These are phyloP conservation scores for Arabis alpina DNA, from an alignment of 345 rosid genomes.

Conservation along the genomic window DNA sequence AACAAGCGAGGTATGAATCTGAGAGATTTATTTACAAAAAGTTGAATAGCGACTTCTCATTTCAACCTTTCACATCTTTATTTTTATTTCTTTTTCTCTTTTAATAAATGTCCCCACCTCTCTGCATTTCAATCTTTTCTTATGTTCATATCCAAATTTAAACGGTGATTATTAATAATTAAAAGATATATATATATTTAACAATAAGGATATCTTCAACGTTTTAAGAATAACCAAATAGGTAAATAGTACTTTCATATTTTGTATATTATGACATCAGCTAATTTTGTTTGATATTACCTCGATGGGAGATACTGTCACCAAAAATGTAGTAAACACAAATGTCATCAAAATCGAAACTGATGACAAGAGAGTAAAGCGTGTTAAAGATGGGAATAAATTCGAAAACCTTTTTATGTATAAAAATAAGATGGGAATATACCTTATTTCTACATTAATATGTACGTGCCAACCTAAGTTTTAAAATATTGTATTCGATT, in stretches of 20 bases:
- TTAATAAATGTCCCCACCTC: constrained; percentile 35
- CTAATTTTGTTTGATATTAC: too few species aligned
- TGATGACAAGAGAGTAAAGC: not conserved
- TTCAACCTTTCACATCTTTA: constrained; percentile 30
- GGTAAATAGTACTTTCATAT: too few species aligned
- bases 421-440: not conserved
- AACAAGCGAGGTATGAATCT: constrained; percentile 33
- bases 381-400: not conserved
- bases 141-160: not conserved
- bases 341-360: too few species aligned
- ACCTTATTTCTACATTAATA: not conserved
- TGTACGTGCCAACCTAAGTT: too few species aligned
- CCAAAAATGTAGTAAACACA: too few species aligned
- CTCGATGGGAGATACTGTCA: too few species aligned
- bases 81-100: not conserved
- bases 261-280: too few species aligned
- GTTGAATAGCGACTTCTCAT: constrained; percentile 37
- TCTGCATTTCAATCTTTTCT: constrained; percentile 13
- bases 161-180: not conserved
- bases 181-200: too few species aligned
- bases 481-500: too few species aligned
- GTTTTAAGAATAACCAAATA: too few species aligned
- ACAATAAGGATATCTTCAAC: too few species aligned
- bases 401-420: too few species aligned
- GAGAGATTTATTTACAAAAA: constrained; percentile 26